phyloP scores from a whole-genome alignment of 192 early-diverging fungal genomes.

The Pecoramyces ruminantium region DNA sequence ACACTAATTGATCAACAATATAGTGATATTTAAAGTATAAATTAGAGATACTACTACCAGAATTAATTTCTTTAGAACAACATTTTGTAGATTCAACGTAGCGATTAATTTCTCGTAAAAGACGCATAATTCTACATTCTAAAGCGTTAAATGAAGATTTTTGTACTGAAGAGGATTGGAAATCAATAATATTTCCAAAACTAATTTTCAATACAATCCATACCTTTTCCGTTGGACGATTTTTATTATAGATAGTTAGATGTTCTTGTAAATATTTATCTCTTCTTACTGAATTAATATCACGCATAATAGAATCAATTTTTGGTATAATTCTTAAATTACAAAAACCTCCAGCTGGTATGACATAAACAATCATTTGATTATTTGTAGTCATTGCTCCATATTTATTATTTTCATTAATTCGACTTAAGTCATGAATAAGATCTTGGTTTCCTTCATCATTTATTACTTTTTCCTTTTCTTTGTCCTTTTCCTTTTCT shows the following conservation, averaged over 20 bases:
- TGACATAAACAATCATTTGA: background rate
- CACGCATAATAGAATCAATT: too few species aligned
- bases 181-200: background rate
- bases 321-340: too few species aligned
- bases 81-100: background rate
- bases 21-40: slow-evolving; percentile 48
- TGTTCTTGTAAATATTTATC: too few species aligned
- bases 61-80: background rate
- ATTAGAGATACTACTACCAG: slow-evolving; percentile 5
- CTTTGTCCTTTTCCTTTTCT: too few species aligned
- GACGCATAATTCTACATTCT: slow-evolving; percentile 40
- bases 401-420: background rate
- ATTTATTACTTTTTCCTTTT: too few species aligned
- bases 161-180: slow-evolving; percentile 44
- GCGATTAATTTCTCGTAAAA: slow-evolving; percentile 37
- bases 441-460: background rate
- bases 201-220: background rate
- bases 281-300: too few species aligned
- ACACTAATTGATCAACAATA: slow-evolving; percentile 58
- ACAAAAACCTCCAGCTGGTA: background rate
- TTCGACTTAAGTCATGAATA: background rate
- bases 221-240: too few species aligned
- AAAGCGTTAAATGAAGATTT: slow-evolving; percentile 38
- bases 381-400: background rate
- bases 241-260: too few species aligned